Evolutionary conservation across 2,329 filamentous ascomycete genomes (phyloP), one percentile per base, ranked within the genome.

Genomic region (Berkeleyomyces rouxiae): DNA sequence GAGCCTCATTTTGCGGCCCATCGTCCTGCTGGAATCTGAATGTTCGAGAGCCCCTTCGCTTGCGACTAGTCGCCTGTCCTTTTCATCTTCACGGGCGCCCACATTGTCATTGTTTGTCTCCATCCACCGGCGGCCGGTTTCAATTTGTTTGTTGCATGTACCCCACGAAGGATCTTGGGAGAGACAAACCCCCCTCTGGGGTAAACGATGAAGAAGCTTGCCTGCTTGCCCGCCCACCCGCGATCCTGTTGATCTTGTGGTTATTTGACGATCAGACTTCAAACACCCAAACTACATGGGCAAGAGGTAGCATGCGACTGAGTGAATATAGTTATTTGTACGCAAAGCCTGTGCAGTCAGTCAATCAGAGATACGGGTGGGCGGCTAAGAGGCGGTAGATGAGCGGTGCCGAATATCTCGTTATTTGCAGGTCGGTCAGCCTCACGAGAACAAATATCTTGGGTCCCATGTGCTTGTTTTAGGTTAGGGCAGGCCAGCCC

Each of bases 401-500:
- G 5, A 55, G 6, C 51, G 16, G 51, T 37, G 9, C 13, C 31
- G 23, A 51, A 10, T 51, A 7, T 23, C 10, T 47, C 13, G n/a
- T 47, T 9, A 23, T 7, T 23, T 7, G 11, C 33, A 55, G 36
- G 33, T 16, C 49, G 37, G 51, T 31, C 49, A 55, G 51, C 51
- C 33, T 55, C 51, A 10, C 4, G 33, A 9, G 9, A 33, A 39
- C 33, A 39, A 39, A n/a, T 7, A 11, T 55, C 51, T 33, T 55
- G 51, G 51, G n/a, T 55, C n/a, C 49, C 49, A 53, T 53, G 49
- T 53, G 49, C 4, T 39, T 55, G 51, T 55, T 55, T 55, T 55
- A 55, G 51, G 51, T 55, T 37, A 39, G 51, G 5, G 7, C 37
- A 7, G 49, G 42, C 42, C 42, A 55, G 33, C 51, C 36, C n/a